Evolutionary conservation across 164 flowering plant genomes (phyloP).

Genomic region (Brasenia schreberi): DNA sequence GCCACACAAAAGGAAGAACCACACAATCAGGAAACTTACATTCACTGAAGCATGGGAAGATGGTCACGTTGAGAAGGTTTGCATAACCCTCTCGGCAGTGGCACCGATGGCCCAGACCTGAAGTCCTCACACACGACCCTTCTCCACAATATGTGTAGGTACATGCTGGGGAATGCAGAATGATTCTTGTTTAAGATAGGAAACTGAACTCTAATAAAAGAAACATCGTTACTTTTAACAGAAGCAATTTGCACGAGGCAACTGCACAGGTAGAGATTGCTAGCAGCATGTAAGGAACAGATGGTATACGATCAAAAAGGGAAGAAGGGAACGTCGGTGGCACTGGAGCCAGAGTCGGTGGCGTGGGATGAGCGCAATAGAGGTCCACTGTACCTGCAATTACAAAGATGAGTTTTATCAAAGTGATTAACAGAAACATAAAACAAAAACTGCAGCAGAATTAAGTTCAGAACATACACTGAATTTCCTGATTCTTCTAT

Average conservation of each 20-base stretch:
- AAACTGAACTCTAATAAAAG: too few species aligned
- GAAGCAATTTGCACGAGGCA: too few species aligned
- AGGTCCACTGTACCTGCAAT: slow-evolving; percentile 10
- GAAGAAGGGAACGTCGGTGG: slow-evolving; percentile 22
- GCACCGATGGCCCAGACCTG: slow-evolving; percentile 19
- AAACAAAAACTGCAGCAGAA: too few species aligned
- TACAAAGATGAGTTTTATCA: not conserved
- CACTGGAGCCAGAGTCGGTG: slow-evolving; percentile 21
- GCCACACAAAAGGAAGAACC: too few species aligned
- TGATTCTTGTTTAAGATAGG: not conserved
- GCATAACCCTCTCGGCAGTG: slow-evolving; percentile 32
- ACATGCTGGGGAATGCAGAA: slow-evolving; percentile 30
- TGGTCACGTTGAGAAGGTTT: slow-evolving; percentile 40
- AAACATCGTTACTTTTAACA: too few species aligned
- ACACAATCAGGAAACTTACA: slow-evolving; percentile 20
- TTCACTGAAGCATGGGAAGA: slow-evolving; percentile 43
- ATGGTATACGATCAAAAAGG: slow-evolving; percentile 36
- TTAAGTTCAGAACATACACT: too few species aligned
- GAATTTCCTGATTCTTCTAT: too few species aligned
- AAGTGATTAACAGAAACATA: too few species aligned
- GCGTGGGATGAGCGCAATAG: slow-evolving; percentile 8
- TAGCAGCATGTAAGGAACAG: not conserved
- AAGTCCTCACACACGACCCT: slow-evolving; percentile 30
- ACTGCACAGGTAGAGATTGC: not conserved
- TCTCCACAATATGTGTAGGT: slow-evolving; percentile 57